These are phyloP conservation scores for Colletotrichum navitas DNA, from an alignment of 2,329 filamentous ascomycete genomes.

Conservation along the genomic window DNA sequence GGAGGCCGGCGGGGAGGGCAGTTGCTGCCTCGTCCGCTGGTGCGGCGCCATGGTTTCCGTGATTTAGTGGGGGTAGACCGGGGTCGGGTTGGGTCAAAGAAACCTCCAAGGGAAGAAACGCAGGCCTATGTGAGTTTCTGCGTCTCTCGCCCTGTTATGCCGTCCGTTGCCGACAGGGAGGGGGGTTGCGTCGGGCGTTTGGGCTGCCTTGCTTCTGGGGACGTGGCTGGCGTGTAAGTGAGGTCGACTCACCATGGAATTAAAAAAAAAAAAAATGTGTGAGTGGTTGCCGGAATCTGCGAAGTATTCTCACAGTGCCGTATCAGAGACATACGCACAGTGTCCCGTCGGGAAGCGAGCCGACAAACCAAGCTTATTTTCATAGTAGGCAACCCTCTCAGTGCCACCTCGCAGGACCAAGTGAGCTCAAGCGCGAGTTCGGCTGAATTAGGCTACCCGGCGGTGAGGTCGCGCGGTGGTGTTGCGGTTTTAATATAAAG, in stretches of 20 bases:
- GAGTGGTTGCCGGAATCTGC: background rate
- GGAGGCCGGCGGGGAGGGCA: constrained; percentile 48
- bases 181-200: constrained; percentile 3
- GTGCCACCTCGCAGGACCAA: constrained; percentile 9
- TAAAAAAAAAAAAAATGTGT: constrained; percentile 3
- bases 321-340: rapidly evolving
- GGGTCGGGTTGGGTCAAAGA: background rate
- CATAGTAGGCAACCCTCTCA: constrained; percentile 21
- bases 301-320: constrained; percentile 30
- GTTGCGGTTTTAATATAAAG: constrained; percentile 19
- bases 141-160: background rate
- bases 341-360: constrained; percentile 17
- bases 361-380: constrained; percentile 28
- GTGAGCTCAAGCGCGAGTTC: background rate
- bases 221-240: constrained; percentile 35
- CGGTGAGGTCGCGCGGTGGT: background rate
- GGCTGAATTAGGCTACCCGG: constrained; percentile 14
- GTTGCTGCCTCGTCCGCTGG: constrained; percentile 39
- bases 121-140: background rate
- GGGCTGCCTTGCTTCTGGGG: background rate
- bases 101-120: background rate
- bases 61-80: background rate
- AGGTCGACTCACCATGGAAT: constrained; percentile 4
- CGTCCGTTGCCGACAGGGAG: background rate
- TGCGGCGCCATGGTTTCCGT: constrained; percentile 24